Evolutionary conservation across 2,329 filamentous ascomycete species (phyloP).

Genomic region (Pseudocercospora pini-densiflorae): DNA sequence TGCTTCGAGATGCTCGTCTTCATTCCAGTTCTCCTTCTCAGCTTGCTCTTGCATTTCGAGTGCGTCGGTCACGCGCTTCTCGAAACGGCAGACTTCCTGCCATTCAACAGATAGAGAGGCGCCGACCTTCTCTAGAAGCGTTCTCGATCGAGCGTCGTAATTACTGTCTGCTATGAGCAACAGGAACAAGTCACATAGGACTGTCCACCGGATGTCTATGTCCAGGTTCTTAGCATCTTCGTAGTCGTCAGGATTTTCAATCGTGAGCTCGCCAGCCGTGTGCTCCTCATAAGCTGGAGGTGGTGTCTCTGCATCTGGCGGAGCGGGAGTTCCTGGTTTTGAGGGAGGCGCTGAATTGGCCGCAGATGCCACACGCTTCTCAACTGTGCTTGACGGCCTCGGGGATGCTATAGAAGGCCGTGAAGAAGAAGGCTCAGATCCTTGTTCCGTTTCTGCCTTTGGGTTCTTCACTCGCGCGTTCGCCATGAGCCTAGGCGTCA

Average conservation of each 20-base stretch:
- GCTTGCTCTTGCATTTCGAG: constrained; percentile 96
- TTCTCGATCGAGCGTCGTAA: constrained; percentile 87
- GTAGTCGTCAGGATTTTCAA: constrained; percentile 81
- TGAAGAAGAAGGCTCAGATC: constrained; percentile 37
- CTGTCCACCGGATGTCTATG: constrained; percentile 95
- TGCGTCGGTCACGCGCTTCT: constrained; percentile 95
- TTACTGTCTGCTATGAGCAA: constrained; percentile 94
- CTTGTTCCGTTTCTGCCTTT: constrained; percentile 21
- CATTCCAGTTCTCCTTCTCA: constrained; percentile 96
- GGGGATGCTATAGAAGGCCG: constrained; percentile 36
- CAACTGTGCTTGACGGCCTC: constrained; percentile 26
- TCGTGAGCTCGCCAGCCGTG: constrained; percentile 74
- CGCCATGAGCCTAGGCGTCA: constrained; percentile 85
- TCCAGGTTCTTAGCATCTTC: constrained; percentile 83
- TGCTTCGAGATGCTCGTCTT: constrained; percentile 89
- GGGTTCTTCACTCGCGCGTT: constrained; percentile 95
- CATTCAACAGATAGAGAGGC: constrained; percentile 79
- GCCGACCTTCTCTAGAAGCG: constrained; percentile 82
- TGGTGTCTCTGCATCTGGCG: constrained; percentile 17
- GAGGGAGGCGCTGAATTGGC: constrained; percentile 23
- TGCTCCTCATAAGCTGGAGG: constrained; percentile 64
- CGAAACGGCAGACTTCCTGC: constrained; percentile 94
- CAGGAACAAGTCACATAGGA: constrained; percentile 93
- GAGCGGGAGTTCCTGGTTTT: constrained; percentile 43
- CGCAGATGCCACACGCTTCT: constrained; percentile 26